Evolutionary conservation across 2,329 filamentous ascomycete genomes (phyloP).

Genomic region (Sporothrix brunneoviolacea): DNA sequence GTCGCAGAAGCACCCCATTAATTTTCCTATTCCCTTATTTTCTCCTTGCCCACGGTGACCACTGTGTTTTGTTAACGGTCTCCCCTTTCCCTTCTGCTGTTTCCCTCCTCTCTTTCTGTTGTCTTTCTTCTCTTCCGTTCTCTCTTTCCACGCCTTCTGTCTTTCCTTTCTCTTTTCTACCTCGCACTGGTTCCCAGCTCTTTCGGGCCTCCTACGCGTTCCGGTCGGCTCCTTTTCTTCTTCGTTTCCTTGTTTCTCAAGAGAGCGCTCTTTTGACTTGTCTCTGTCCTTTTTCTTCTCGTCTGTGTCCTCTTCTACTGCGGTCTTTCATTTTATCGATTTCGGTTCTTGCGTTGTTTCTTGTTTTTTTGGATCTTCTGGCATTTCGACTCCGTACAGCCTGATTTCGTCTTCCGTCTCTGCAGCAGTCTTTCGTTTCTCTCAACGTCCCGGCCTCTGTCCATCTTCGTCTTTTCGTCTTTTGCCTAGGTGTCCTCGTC

Average conservation of each 20-base stretch:
- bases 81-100: neutral
- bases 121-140: neutral
- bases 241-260: conserved; percentile 8
- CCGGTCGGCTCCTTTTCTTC: conserved; percentile 7
- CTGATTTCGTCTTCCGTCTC: neutral
- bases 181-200: conserved; percentile 9
- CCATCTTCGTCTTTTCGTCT: neutral
- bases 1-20: neutral
- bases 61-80: neutral
- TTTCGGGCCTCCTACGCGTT: neutral
- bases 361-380: neutral
- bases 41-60: neutral
- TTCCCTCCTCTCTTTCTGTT: neutral
- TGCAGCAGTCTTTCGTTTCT: neutral
- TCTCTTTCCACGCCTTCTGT: neutral
- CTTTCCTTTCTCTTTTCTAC: neutral
- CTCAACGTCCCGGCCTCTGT: no score
- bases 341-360: neutral
- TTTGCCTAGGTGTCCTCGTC: neutral
- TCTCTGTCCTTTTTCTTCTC: neutral
- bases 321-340: neutral
- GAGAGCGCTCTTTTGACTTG: neutral
- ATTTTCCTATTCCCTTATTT: conserved; percentile 4
- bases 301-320: neutral
- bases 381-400: neutral